Evolutionary conservation across 345 rosid genomes (phyloP).

Genomic region (Pistacia atlantica): DNA sequence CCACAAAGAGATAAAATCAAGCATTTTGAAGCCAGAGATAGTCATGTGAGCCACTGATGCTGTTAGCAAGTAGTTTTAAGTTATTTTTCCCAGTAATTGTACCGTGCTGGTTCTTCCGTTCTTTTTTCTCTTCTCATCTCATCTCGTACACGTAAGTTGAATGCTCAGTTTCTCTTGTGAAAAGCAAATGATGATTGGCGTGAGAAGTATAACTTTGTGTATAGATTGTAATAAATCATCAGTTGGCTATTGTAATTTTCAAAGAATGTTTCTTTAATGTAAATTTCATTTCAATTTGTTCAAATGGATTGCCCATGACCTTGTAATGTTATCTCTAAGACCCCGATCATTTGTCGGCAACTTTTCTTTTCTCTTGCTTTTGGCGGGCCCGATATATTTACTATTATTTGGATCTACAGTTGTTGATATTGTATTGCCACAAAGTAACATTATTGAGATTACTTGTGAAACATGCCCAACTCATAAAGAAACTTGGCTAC

Average conservation of each 20-base stretch:
- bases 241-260: conserved; percentile 8
- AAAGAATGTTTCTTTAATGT: neutral
- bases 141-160: conserved; percentile 5
- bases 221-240: conserved; percentile 31
- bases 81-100: conserved; percentile 8
- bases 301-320: neutral
- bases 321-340: neutral
- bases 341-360: conserved; percentile 1
- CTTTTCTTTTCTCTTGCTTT: neutral
- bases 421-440: too few relatives aligned
- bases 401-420: neutral
- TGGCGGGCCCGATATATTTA: neutral
- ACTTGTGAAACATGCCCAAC: too few relatives aligned
- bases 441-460: too few relatives aligned
- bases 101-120: conserved; percentile 19
- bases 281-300: conserved; percentile 8
- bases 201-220: conserved; percentile 25
- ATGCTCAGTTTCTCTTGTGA: conserved; percentile 16
- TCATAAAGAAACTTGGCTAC: too few relatives aligned
- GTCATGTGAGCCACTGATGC: conserved; percentile 62
- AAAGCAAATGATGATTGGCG: conserved; percentile 13
- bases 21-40: conserved; percentile 98
- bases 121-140: neutral
- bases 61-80: conserved; percentile 1
- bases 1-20: conserved; percentile 93